Percentiles rank a stretch among this genome's conserved stretches.
phyloP scores from a whole-genome alignment of 345 rosid genomes.

The Melastoma malabathricum region DNA sequence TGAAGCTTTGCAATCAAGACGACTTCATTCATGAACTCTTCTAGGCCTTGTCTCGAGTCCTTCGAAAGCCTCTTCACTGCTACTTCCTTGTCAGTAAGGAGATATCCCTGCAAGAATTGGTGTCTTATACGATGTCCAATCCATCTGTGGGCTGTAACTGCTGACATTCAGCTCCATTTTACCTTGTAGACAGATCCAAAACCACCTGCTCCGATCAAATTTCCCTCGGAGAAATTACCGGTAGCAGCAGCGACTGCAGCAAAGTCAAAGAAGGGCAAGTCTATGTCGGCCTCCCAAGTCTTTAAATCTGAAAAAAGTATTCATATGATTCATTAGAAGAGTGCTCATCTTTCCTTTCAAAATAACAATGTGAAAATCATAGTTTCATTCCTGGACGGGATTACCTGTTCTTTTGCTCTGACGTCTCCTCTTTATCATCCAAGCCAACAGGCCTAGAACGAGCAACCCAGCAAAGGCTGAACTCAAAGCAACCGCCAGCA shows the following conservation, averaged over 20 bases:
- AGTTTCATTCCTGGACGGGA: too few relatives aligned
- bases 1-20: slow-evolving; percentile 25
- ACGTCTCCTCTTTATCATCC: not conserved
- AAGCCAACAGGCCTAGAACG: not conserved
- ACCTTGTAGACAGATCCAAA: slow-evolving; percentile 29
- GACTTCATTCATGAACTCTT: slow-evolving; percentile 26
- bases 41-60: slow-evolving; percentile 20
- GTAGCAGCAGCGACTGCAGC: slow-evolving; percentile 20
- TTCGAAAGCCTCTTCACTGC: slow-evolving; percentile 31
- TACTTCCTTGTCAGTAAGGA: slow-evolving; percentile 19
- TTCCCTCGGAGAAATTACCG: slow-evolving; percentile 12
- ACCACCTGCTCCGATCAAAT: slow-evolving; percentile 29
- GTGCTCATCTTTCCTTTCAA: not conserved
- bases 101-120: slow-evolving; percentile 9
- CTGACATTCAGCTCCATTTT: not conserved
- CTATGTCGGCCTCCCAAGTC: slow-evolving; percentile 1
- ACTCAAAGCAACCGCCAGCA: not conserved
- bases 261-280: slow-evolving; percentile 17
- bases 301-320: not conserved
- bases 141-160: not conserved
- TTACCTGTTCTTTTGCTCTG: too few relatives aligned
- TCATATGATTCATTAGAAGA: not conserved
- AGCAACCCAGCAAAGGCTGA: slow-evolving; percentile 2
- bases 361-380: not conserved
- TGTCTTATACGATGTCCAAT: not conserved